phyloP scores from a whole-genome alignment of 148 eudicot genomes.

The Vaccinium vitisidaea region DNA sequence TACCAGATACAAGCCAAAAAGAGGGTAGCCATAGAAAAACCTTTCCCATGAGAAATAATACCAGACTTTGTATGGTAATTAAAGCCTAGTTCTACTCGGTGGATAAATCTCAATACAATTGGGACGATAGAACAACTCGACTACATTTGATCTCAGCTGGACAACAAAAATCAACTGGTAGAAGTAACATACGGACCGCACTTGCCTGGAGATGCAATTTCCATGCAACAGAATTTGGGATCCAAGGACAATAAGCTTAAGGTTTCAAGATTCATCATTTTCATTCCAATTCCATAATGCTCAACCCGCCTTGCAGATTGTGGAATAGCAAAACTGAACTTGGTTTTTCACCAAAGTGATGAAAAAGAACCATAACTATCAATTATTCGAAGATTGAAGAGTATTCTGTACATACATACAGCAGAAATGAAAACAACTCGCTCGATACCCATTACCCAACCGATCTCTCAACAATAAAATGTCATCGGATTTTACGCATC shows the following conservation, averaged over 20 bases:
- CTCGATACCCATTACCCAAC: constrained; percentile 6
- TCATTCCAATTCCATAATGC: neutral
- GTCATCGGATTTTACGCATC: neutral
- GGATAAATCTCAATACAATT: too few species aligned
- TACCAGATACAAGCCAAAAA: neutral
- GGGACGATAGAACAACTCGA: neutral
- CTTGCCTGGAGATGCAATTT: neutral
- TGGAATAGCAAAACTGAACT: neutral
- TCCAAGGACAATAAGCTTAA: neutral
- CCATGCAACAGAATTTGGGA: neutral
- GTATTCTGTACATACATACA: constrained; percentile 20
- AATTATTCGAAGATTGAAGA: constrained; percentile 14
- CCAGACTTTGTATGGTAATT: too few species aligned
- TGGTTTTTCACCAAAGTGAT: neutral
- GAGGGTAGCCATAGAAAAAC: neutral
- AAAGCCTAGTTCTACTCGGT: too few species aligned
- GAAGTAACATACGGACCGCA: neutral
- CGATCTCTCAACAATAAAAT: constrained; percentile 11
- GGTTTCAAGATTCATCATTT: neutral
- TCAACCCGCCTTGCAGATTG: neutral
- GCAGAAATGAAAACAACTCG: constrained; percentile 7
- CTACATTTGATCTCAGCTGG: neutral
- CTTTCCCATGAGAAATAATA: too few species aligned
- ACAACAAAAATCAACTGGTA: neutral
- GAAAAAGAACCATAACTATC: constrained; percentile 9